Evolutionary conservation across 169 alveolate species (phyloP).

Genomic region (Plasmodium inui): DNA sequence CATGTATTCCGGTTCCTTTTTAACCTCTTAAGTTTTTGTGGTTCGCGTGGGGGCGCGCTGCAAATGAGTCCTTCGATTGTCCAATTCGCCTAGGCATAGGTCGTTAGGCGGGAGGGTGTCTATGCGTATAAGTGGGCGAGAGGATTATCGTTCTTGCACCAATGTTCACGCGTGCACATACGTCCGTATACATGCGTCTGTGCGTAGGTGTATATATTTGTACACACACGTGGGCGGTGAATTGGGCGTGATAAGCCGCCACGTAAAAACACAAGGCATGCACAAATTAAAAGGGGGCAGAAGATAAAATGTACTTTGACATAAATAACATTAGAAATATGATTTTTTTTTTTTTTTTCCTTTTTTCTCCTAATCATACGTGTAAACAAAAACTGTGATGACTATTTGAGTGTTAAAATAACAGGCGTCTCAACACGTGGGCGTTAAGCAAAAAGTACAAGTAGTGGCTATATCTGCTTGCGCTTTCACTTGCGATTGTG

Average conservation of each 20-base stretch:
- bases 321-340: slow-evolving; percentile 7
- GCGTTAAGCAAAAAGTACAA: background rate
- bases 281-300: background rate
- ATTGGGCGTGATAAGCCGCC: background rate
- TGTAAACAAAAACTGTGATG: background rate
- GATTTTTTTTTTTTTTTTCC: background rate
- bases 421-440: background rate
- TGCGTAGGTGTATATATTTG: background rate
- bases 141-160: background rate
- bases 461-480: background rate
- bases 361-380: background rate
- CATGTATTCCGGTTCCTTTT: background rate
- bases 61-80: background rate
- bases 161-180: background rate
- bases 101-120: background rate
- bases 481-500: background rate
- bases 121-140: background rate
- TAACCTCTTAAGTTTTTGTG: background rate
- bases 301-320: background rate
- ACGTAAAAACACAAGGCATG: background rate
- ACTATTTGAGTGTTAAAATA: background rate
- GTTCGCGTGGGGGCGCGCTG: background rate
- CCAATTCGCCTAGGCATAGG: background rate
- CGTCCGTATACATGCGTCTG: background rate
- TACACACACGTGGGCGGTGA: background rate